Evolutionary conservation across 805 yeast genomes (phyloP).

Genomic region (Candida anglica): DNA sequence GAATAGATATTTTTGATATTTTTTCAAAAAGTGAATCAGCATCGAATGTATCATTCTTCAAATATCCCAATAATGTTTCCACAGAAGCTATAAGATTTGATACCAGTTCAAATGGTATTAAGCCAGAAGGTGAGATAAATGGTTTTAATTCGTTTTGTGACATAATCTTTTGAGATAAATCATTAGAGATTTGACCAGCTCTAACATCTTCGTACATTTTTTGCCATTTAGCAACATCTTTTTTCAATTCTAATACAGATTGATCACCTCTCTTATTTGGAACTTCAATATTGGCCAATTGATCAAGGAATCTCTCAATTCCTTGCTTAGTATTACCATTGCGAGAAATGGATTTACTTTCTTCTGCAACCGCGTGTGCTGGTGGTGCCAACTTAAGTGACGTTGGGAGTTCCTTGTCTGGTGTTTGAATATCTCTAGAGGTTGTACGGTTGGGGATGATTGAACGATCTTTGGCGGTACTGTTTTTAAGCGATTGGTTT

Average conservation of each 20-base stretch:
- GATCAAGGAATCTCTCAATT: slow-evolving; percentile 18
- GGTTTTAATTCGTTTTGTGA: slow-evolving; percentile 21
- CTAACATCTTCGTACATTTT: slow-evolving; percentile 47
- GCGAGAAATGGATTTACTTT: not conserved
- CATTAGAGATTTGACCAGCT: slow-evolving; percentile 20
- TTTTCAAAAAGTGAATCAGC: slow-evolving; percentile 46
- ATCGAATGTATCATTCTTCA: slow-evolving; percentile 23
- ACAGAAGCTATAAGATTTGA: slow-evolving; percentile 44
- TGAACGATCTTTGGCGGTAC: slow-evolving; percentile 9
- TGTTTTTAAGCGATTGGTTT: slow-evolving; percentile 31
- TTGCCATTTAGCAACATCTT: slow-evolving; percentile 46
- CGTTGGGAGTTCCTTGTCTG: not conserved
- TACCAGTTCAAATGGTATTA: slow-evolving; percentile 42
- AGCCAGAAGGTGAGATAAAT: slow-evolving; percentile 37
- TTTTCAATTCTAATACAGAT: slow-evolving; percentile 11
- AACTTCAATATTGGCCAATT: slow-evolving; percentile 21
- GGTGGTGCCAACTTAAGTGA: not conserved
- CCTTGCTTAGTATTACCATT: slow-evolving; percentile 3
- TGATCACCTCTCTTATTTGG: slow-evolving; percentile 9
- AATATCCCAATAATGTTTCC: slow-evolving; percentile 39
- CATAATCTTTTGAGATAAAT: slow-evolving; percentile 14
- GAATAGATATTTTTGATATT: slow-evolving; percentile 45
- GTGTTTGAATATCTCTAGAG: slow-evolving; percentile 2
- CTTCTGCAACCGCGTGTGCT: not conserved
- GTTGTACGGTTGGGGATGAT: too few species aligned